These are phyloP conservation scores for Tricholoma hemisulphureum DNA, from an alignment of 768 basidiomycete genomes.

Conservation along the genomic window DNA sequence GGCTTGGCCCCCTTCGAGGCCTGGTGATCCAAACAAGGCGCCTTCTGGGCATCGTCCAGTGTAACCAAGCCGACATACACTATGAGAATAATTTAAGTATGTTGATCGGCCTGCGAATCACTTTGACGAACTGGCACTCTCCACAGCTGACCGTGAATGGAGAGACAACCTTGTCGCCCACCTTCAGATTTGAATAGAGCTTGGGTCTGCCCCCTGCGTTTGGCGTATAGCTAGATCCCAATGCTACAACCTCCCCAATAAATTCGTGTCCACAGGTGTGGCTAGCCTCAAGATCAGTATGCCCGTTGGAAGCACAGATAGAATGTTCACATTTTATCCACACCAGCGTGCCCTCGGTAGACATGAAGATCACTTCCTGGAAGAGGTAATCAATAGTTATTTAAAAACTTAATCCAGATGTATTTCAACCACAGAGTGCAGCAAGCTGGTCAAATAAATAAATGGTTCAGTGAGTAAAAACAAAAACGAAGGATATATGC, in stretches of 20 bases:
- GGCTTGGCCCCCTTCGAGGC: slow-evolving; percentile 72
- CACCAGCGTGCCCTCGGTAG: slow-evolving; percentile 62
- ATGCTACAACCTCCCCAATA: slow-evolving; percentile 65
- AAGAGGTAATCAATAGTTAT: slow-evolving; percentile 1
- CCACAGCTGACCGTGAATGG: slow-evolving; percentile 82
- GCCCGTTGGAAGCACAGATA: background rate
- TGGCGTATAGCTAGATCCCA: slow-evolving; percentile 57
- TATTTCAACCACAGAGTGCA: slow-evolving; percentile 54
- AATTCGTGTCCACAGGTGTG: slow-evolving; percentile 76
- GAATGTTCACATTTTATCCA: slow-evolving; percentile 49
- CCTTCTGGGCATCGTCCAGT: slow-evolving; percentile 66
- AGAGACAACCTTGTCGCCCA: slow-evolving; percentile 77
- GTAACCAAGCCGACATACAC: slow-evolving; percentile 71
- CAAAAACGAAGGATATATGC: slow-evolving; percentile 13
- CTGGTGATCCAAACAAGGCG: slow-evolving; percentile 62
- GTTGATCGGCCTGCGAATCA: background rate
- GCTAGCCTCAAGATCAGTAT: slow-evolving; percentile 31
- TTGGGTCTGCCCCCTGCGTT: slow-evolving; percentile 48
- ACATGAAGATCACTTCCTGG: slow-evolving; percentile 70
- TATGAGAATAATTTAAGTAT: slow-evolving; percentile 23
- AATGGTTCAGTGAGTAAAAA: background rate
- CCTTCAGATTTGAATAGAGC: slow-evolving; percentile 60
- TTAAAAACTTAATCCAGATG: background rate
- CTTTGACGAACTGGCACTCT: slow-evolving; percentile 70
- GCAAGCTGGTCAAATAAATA: slow-evolving; percentile 45